Percentiles rank a stretch among this genome's conserved stretches.
These are phyloP conservation scores for Gastrolobium villosum DNA, from an alignment of 306 rosid species.

Conservation along the genomic window DNA sequence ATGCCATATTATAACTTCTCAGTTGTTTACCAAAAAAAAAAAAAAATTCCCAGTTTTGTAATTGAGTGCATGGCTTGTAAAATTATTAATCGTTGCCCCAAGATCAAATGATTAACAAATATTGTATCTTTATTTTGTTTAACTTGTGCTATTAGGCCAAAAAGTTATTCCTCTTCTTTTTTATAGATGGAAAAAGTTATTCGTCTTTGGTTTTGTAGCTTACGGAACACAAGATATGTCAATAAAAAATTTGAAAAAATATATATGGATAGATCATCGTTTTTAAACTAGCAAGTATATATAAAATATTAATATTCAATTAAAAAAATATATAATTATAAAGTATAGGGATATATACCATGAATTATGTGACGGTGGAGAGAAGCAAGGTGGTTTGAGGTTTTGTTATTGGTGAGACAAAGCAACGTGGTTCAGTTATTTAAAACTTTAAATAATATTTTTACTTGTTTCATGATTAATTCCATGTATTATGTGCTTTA, in stretches of 20 bases:
- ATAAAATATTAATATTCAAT: background rate
- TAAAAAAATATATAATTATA: background rate
- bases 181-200: conserved; percentile 1
- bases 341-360: background rate
- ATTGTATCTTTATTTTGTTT: background rate
- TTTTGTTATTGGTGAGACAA: conserved; percentile 5
- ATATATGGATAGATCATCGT: background rate
- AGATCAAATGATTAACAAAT: background rate
- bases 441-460: background rate
- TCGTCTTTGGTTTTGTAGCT: conserved; percentile 14
- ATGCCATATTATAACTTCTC: too few species aligned
- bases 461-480: background rate
- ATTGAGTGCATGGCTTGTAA: background rate
- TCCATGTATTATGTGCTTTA: background rate
- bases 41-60: background rate
- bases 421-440: background rate
- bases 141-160: background rate
- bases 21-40: too few species aligned
- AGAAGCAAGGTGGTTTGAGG: background rate
- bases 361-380: background rate
- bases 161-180: conserved; percentile 5
- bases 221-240: background rate
- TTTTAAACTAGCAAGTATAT: background rate
- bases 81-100: background rate
- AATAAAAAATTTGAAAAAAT: background rate